Evolutionary conservation across 495 filamentous ascomycete species (phyloP), one percentile per base, ranked within the genome.

Genomic region (Cryomyces antarcticus): DNA sequence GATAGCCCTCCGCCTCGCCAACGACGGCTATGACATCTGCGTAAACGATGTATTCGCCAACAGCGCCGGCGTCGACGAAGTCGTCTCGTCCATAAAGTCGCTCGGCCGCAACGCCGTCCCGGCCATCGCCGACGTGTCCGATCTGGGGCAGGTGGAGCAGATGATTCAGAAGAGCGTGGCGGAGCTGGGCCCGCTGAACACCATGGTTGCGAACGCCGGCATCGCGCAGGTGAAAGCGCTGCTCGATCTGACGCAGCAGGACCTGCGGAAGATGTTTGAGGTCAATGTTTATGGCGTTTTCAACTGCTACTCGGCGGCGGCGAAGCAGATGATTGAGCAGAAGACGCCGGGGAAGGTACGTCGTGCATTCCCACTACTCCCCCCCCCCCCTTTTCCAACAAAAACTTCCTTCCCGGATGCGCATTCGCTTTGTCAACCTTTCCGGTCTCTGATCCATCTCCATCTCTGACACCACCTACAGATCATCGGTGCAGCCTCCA

Each of bases 201-300:
- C 69, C 13, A 75, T 76, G 71, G 54, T 77, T 33, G 72, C 72
- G 36, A 76, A 77, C 49, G 73, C 72, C 0, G 73, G 72, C 12
- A 74, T 76, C 37, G 64, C 65, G 9, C 65, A 70, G 52, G 71
- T 70, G 10, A 66, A 68, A 50, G 46, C 58, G 0, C 47, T 72
- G 4, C 55, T 75, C 4, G 67, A 74, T 27, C 42, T 75, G 6
- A 63, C 62, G 0, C 62, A 69, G 37, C 55, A 62, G 7, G 66
- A 75, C 48, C 57, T 73, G 12, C 38, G 54, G 13, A 54, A 56
- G 17, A 68, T 73, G 60, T 62, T 75, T 41, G 57, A 58, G 5
- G 59, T 75, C 31, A 77, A 77, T 49, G 64, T 75, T 5, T 59
- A 55, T 30, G 71, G 72, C n/a, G 68, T 73, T 11, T 70, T 67